Evolutionary conservation across 2,329 filamentous ascomycete genomes (phyloP).

Genomic region (Penicillium janthinellum): DNA sequence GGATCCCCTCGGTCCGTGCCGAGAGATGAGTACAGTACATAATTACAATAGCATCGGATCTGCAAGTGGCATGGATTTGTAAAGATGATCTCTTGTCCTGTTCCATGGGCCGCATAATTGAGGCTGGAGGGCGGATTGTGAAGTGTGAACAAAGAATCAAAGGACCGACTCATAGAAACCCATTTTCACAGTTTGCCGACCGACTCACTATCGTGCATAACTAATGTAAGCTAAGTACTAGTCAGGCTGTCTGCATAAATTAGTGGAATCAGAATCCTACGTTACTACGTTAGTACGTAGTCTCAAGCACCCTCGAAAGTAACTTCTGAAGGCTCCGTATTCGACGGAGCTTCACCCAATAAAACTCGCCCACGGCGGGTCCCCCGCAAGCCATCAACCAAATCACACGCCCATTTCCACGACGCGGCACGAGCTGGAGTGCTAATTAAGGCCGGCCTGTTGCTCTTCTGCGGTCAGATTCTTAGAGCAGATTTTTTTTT

Average conservation of each 20-base stretch:
- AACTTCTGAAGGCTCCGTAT: background rate
- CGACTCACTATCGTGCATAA: no score
- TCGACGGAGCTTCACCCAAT: background rate
- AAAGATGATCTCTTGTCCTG: conserved; percentile 1
- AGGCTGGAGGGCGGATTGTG: background rate
- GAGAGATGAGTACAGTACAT: conserved; percentile 10
- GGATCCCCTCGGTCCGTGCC: conserved; percentile 7
- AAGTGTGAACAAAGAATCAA: background rate
- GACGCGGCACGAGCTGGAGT: background rate
- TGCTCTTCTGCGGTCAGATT: background rate
- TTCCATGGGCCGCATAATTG: background rate
- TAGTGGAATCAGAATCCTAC: no score
- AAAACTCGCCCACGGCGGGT: background rate
- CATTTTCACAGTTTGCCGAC: background rate
- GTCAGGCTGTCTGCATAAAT: no score
- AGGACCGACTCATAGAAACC: background rate
- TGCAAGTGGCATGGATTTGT: background rate
- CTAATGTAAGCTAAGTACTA: no score
- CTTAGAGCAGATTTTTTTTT: background rate
- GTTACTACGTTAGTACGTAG: no score
- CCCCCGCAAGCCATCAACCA: background rate
- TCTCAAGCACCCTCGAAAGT: background rate
- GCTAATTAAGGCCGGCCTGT: background rate
- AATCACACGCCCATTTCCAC: background rate
- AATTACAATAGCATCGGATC: background rate